Evolutionary conservation across 768 basidiomycete genomes (phyloP).

Genomic region (Trametes punicea): DNA sequence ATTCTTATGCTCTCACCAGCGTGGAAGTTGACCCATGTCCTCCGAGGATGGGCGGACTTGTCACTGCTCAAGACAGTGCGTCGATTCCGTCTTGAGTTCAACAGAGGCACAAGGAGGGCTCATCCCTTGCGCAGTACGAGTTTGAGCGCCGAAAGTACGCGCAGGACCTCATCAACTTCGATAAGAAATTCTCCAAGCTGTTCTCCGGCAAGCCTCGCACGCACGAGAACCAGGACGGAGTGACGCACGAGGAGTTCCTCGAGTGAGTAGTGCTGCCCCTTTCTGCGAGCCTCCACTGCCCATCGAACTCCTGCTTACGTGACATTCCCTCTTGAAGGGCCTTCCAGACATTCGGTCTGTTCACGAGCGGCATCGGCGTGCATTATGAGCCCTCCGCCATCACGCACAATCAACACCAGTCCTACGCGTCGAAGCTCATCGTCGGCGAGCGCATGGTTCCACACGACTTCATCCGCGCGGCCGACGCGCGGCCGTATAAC

Average conservation of each 20-base stretch:
- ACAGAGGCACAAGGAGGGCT: too few relatives aligned
- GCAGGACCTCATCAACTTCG: constrained; percentile 51
- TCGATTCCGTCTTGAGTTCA: not conserved
- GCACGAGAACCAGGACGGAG: constrained; percentile 37
- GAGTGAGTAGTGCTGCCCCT: too few relatives aligned
- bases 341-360: constrained; percentile 44
- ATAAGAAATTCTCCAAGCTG: constrained; percentile 47
- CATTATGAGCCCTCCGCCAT: constrained; percentile 44
- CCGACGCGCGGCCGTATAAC: constrained; percentile 45
- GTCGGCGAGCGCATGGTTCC: constrained; percentile 52
- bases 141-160: constrained; percentile 52
- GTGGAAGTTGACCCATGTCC: constrained; percentile 53
- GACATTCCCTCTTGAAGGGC: constrained; percentile 28
- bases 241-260: constrained; percentile 49
- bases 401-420: constrained; percentile 35
- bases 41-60: constrained; percentile 45
- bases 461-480: constrained; percentile 43
- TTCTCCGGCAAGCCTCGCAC: constrained; percentile 53
- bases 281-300: not conserved
- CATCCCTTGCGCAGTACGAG: constrained; percentile 39
- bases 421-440: constrained; percentile 36
- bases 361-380: constrained; percentile 48
- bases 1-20: too few relatives aligned
- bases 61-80: constrained; percentile 46
- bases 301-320: not conserved